Percentiles rank a stretch among this genome's conserved stretches.
phyloP scores from a whole-genome alignment of 345 rosid genomes.

The Excoecaria agallocha region DNA sequence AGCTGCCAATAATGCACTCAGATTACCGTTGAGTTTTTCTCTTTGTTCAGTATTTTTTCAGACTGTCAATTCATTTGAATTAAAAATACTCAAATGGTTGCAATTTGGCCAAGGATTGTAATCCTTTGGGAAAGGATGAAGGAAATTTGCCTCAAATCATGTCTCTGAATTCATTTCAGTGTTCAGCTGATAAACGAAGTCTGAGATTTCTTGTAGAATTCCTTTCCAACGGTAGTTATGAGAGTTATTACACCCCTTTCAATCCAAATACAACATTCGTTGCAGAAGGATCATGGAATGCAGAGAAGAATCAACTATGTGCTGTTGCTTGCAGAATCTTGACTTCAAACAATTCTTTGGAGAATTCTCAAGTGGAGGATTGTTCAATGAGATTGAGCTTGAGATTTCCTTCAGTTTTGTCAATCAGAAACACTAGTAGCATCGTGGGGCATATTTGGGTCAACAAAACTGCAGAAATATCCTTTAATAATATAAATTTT shows the following conservation, averaged over 20 bases:
- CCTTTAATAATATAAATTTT: constrained; percentile 21
- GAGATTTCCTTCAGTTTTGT: constrained; percentile 39
- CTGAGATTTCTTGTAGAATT: constrained; percentile 28
- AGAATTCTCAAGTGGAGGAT: constrained; percentile 22
- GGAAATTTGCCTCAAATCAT: constrained; percentile 25
- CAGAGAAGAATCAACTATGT: constrained; percentile 22
- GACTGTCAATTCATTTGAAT: neutral
- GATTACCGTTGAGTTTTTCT: constrained; percentile 11
- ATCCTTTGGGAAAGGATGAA: constrained; percentile 15
- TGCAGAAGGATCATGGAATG: constrained; percentile 39
- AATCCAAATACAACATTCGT: constrained; percentile 26
- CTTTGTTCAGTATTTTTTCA: constrained; percentile 21
- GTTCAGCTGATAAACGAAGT: constrained; percentile 23
- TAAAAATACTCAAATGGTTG: constrained; percentile 26
- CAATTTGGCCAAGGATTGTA: constrained; percentile 19
- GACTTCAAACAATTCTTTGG: constrained; percentile 1
- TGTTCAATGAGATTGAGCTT: constrained; percentile 33
- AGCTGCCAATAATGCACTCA: neutral
- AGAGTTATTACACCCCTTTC: constrained; percentile 6
- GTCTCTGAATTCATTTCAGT: constrained; percentile 23
- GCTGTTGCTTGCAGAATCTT: constrained; percentile 33
- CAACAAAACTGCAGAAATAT: constrained; percentile 2
- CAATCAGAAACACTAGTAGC: constrained; percentile 20
- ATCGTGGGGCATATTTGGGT: constrained; percentile 32
- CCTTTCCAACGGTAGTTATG: constrained; percentile 12